Percentiles rank a stretch among this genome's conserved stretches.
phyloP scores from a whole-genome alignment of 2,329 filamentous ascomycete species.

The Trichoderma brevicompactum region DNA sequence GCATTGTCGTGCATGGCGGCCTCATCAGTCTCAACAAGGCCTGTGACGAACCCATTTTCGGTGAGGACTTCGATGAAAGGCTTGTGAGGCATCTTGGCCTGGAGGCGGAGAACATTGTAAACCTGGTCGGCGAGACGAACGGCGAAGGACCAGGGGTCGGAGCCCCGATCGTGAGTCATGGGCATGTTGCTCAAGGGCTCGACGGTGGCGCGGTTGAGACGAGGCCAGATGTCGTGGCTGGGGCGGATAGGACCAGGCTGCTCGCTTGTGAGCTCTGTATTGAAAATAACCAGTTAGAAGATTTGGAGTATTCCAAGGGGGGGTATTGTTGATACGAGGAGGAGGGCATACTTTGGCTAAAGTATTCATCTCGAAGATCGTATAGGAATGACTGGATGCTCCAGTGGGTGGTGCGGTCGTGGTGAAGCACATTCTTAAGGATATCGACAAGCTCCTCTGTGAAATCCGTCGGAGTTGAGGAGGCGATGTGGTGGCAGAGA shows the following conservation, averaged over 20 bases:
- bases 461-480: neutral
- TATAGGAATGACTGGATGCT: conserved; percentile 26
- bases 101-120: conserved; percentile 22
- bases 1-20: neutral
- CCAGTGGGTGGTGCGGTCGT: conserved; percentile 18
- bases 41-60: conserved; percentile 10
- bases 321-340: neutral
- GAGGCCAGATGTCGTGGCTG: conserved; percentile 25
- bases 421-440: conserved; percentile 3
- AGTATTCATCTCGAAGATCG: conserved; percentile 23
- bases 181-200: conserved; percentile 20
- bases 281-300: neutral
- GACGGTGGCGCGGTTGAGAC: conserved; percentile 13
- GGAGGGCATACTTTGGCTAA: neutral
- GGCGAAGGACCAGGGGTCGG: conserved; percentile 10
- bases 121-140: conserved; percentile 20
- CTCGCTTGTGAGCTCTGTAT: conserved; percentile 10
- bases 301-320: neutral
- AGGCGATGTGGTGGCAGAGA: conserved; percentile 23
- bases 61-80: conserved; percentile 20
- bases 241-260: neutral
- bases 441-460: neutral
- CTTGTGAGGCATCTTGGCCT: conserved; percentile 22
- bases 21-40: neutral
- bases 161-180: conserved; percentile 17